Evolutionary conservation across 768 basidiomycete genomes (phyloP).

Genomic region (Sistotremastrum suecicum): DNA sequence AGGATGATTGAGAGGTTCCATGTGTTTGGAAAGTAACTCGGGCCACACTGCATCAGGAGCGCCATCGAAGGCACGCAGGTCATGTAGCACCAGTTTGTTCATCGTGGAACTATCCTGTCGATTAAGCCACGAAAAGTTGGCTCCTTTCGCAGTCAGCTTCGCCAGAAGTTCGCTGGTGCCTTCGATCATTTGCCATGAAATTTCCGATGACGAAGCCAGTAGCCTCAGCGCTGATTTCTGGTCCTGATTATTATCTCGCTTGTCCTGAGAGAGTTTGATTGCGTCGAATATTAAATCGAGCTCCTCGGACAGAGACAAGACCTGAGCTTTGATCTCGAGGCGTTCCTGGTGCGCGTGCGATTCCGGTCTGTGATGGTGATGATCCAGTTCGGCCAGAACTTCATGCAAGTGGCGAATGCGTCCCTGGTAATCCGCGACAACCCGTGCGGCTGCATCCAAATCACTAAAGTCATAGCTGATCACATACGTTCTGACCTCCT

Average conservation of each 20-base stretch:
- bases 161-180: constrained; percentile 57
- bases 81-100: constrained; percentile 58
- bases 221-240: constrained; percentile 71
- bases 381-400: constrained; percentile 31
- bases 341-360: constrained; percentile 39
- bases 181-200: constrained; percentile 88
- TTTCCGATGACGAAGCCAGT: constrained; percentile 69
- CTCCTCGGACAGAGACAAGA: constrained; percentile 59
- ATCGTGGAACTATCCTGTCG: constrained; percentile 80
- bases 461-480: constrained; percentile 86
- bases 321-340: constrained; percentile 58
- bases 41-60: constrained; percentile 71
- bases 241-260: constrained; percentile 43
- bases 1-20: constrained; percentile 55
- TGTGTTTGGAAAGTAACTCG: constrained; percentile 73
- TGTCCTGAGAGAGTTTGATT: constrained; percentile 71
- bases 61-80: constrained; percentile 79
- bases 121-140: constrained; percentile 71
- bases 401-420: constrained; percentile 50
- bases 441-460: constrained; percentile 50
- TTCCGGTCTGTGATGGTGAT: constrained; percentile 22
- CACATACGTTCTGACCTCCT: constrained; percentile 67
- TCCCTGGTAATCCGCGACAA: constrained; percentile 58
- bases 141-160: constrained; percentile 71
- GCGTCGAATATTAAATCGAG: constrained; percentile 78